Conservation (phyloP, 306 rosid species). For the Citrullus amarus region DNA sequence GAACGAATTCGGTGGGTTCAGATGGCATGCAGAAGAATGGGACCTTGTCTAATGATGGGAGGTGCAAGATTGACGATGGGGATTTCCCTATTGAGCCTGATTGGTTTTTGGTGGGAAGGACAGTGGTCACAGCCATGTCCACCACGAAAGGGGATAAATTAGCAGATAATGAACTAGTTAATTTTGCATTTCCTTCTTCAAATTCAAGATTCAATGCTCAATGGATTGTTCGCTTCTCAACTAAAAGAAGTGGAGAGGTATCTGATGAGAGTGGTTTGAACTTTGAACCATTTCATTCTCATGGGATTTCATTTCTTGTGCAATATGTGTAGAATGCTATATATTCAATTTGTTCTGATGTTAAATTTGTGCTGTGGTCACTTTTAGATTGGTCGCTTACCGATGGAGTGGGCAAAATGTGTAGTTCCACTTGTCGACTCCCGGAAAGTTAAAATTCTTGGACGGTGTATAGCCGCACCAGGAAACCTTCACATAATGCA, state of each 20-base stretch:
- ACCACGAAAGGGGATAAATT: conserved; percentile 52
- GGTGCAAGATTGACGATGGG: conserved; percentile 40
- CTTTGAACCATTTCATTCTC: neutral
- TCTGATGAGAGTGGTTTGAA: neutral
- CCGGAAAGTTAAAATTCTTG: conserved; percentile 41
- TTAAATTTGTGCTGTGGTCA: neutral
- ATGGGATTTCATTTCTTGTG: neutral
- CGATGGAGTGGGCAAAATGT: conserved; percentile 75
- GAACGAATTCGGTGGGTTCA: neutral
- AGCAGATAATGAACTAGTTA: conserved; percentile 66
- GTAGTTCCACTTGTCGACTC: conserved; percentile 49
- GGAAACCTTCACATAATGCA: conserved; percentile 49
- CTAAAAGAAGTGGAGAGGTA: conserved; percentile 70
- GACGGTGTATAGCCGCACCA: conserved; percentile 59
- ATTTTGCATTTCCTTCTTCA: conserved; percentile 31
- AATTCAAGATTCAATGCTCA: conserved; percentile 18
- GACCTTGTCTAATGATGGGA: neutral
- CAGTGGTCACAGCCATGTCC: conserved; percentile 42
- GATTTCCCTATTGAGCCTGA: conserved; percentile 48
- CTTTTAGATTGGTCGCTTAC: conserved; percentile 71
- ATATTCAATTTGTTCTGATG: neutral
- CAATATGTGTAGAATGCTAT: neutral
- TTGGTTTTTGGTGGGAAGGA: conserved; percentile 60
- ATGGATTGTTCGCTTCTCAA: conserved; percentile 70
- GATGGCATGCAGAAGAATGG: neutral